phyloP scores from a whole-genome alignment of 345 rosid species.

The Boechera divaricarpa region DNA sequence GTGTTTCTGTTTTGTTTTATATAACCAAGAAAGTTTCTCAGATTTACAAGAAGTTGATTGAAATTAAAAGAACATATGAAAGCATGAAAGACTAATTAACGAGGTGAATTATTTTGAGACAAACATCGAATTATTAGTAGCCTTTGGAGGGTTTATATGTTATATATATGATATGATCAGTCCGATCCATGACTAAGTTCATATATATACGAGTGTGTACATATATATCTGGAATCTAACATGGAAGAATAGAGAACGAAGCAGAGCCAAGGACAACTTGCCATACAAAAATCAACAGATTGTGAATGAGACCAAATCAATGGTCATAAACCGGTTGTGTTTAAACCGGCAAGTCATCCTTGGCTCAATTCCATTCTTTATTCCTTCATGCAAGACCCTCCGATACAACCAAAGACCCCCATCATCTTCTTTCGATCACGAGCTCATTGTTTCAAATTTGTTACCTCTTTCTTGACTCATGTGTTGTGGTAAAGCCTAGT shows the following conservation, averaged over 20 bases:
- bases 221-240: slow-evolving; percentile 26
- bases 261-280: slow-evolving; percentile 44
- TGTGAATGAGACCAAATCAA: slow-evolving; percentile 16
- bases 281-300: slow-evolving; percentile 34
- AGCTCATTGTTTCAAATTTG: slow-evolving; percentile 9
- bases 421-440: neutral
- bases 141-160: neutral
- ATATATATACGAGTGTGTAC: neutral
- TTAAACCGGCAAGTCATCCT: slow-evolving; percentile 55
- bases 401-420: slow-evolving; percentile 26
- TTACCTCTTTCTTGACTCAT: slow-evolving; percentile 8
- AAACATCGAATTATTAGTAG: neutral
- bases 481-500: slow-evolving; percentile 31
- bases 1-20: neutral
- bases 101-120: neutral
- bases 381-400: slow-evolving; percentile 47
- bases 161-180: neutral
- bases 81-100: neutral
- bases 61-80: neutral
- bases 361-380: slow-evolving; percentile 50
- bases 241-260: slow-evolving; percentile 40
- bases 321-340: slow-evolving; percentile 21
- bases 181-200: neutral
- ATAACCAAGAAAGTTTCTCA: neutral
- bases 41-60: neutral